Percentiles rank a stretch among this genome's conserved stretches.
phyloP scores from a whole-genome alignment of 768 basidiomycete genomes.

The Kwoniella dejecticola region DNA sequence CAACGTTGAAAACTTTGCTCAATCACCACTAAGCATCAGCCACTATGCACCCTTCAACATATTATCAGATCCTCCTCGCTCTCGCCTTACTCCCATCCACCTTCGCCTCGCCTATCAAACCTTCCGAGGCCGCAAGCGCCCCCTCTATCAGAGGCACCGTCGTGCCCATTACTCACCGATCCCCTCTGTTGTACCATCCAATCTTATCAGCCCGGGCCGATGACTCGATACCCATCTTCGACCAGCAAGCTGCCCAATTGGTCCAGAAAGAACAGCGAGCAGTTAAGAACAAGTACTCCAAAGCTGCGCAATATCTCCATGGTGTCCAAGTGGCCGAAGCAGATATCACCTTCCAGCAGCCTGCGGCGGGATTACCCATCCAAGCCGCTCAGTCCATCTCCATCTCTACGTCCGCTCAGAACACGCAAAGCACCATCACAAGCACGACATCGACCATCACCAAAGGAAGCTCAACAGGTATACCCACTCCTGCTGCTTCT shows the following conservation, averaged over 20 bases:
- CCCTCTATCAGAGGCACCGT: constrained; percentile 1
- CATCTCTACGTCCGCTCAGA: too few relatives aligned
- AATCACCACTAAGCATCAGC: neutral
- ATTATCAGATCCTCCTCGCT: constrained; percentile 17
- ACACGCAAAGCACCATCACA: neutral
- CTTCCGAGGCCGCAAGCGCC: neutral
- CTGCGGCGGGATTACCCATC: constrained; percentile 7
- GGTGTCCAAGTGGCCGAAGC: constrained; percentile 35
- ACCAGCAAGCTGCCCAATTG: constrained; percentile 11
- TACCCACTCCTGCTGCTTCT: constrained; percentile 4
- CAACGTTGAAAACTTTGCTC: neutral
- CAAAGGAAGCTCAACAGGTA: neutral
- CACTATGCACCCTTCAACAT: constrained; percentile 19
- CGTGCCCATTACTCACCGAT: constrained; percentile 13
- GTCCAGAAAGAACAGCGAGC: constrained; percentile 14
- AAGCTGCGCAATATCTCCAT: constrained; percentile 33
- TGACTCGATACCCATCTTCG: constrained; percentile 18
- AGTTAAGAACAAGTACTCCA: constrained; percentile 38
- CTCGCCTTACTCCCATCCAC: constrained; percentile 14
- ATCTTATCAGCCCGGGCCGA: constrained; percentile 13
- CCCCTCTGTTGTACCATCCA: constrained; percentile 15
- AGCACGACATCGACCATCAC: neutral
- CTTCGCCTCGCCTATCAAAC: constrained; percentile 14
- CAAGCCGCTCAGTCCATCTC: constrained; percentile 13
- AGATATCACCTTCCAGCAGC: constrained; percentile 28